Evolutionary conservation across 768 basidiomycete genomes (phyloP), one percentile per base, ranked within the genome.

Genomic region (Pluteus cervinus): DNA sequence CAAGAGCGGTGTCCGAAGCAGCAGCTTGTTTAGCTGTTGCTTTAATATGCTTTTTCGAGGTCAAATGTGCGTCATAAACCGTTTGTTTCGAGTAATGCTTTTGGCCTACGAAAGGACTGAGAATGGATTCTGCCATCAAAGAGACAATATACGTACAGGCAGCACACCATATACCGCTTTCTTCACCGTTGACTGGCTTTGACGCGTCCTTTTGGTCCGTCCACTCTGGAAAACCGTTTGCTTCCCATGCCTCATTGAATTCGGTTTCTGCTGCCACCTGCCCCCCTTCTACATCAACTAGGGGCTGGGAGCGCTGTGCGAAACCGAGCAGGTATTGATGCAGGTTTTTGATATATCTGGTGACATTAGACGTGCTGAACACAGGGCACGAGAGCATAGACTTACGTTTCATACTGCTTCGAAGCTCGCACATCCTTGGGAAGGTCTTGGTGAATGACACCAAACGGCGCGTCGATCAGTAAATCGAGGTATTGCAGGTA

Each of bases 11-110:
- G 30, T 56, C 60, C 47, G 60, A 65, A 45, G 63, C 68, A 47
- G 52, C 56, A 31, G 75, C 81, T 52, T 84, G 80, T 47, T 80
- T 88, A 6, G 81, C 75, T n/a, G 76, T 71, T 6, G 90, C 87
- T 64, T 97, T 99, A 52, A 88, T 63, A 52, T 99, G 96, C 57
- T 91, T 98, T 67, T 93, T 97, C 15, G 92, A 94, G 2, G 81
- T 90, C 36, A 98, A 60, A 56, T 98, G 96, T 2, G 92, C 92
- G 44, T 96, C 88, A 56, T 92, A 99, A 7, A 99, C 96, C 0
- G 96, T 97, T 59, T 97, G 89, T 59, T 97, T 99, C 9, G 93
- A 77, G 60, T 98, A 98, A 40, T 76, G 68, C 56, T 93, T 96
- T 61, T 97, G 91, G 57, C 93, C 93, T 97, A 39, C 24, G 7